Evolutionary conservation across 257 asterid species (phyloP).

Genomic region (Penstemon eatonii): DNA sequence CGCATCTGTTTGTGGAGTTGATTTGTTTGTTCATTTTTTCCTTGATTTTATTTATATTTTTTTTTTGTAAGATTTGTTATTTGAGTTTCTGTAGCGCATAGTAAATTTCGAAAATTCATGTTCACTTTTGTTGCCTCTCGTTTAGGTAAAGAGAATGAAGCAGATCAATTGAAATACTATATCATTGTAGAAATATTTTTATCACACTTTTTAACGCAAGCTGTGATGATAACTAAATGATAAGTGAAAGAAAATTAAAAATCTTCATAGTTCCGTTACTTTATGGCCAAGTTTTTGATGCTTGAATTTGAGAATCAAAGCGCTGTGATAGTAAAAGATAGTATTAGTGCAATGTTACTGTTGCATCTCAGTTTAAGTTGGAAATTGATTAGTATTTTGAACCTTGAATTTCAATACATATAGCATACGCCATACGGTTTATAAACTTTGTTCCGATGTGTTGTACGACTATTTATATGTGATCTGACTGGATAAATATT

Average conservation of each 20-base stretch:
- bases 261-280: not conserved
- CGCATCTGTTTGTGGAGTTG: constrained; percentile 8
- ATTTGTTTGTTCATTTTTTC: not conserved
- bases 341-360: not conserved
- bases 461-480: not conserved
- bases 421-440: not conserved
- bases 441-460: constrained; percentile 3
- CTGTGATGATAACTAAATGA: not conserved
- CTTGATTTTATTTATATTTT: not conserved
- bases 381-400: not conserved
- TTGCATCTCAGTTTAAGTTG: not conserved
- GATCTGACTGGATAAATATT: no score
- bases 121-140: constrained; percentile 17
- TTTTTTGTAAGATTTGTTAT: not conserved
- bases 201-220: not conserved
- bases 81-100: not conserved
- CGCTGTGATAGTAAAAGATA: not conserved
- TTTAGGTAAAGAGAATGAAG: not conserved
- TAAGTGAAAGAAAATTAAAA: constrained; percentile 11
- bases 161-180: not conserved
- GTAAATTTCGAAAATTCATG: constrained; percentile 15
- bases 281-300: constrained; percentile 4
- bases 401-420: constrained; percentile 1
- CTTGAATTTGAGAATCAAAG: not conserved
- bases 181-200: not conserved